Percentiles rank a stretch among this genome's conserved stretches.
phyloP scores from a whole-genome alignment of 1,139 yeast species.

The Nematodospora anomalae region DNA sequence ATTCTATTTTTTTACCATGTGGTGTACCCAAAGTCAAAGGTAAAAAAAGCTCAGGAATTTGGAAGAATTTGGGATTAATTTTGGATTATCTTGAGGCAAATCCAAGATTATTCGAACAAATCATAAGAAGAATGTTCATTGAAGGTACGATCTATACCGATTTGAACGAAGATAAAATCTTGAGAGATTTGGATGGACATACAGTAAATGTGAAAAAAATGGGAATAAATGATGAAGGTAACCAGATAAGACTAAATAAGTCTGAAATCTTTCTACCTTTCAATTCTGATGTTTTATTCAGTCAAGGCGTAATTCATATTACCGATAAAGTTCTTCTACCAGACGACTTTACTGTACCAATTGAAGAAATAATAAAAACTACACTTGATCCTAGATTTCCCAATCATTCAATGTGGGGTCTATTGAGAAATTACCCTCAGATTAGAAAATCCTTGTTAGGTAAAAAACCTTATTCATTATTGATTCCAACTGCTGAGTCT shows the following conservation, averaged over 20 bases:
- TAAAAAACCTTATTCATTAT: constrained; percentile 53
- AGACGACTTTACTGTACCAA: constrained; percentile 48
- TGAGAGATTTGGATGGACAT: constrained; percentile 34
- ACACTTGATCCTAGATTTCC: constrained; percentile 46
- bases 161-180: constrained; percentile 29
- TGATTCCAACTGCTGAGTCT: constrained; percentile 70
- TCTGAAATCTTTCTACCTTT: constrained; percentile 34
- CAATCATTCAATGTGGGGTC: constrained; percentile 43
- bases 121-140: constrained; percentile 61
- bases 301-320: constrained; percentile 85
- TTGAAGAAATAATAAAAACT: constrained; percentile 54
- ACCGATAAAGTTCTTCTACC: constrained; percentile 62
- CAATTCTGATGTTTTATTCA: constrained; percentile 70
- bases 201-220: constrained; percentile 22
- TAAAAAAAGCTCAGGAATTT: constrained; percentile 33
- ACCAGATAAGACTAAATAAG: constrained; percentile 28
- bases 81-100: constrained; percentile 58
- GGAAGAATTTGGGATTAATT: constrained; percentile 68
- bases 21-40: constrained; percentile 26
- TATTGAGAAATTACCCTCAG: constrained; percentile 42
- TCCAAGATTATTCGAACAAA: constrained; percentile 45
- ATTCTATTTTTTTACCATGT: constrained; percentile 79
- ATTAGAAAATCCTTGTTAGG: constrained; percentile 23
- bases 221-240: constrained; percentile 25
- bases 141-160: constrained; percentile 71